phyloP scores from a whole-genome alignment of 208 protist genomes.

The Angomonas deanei region DNA sequence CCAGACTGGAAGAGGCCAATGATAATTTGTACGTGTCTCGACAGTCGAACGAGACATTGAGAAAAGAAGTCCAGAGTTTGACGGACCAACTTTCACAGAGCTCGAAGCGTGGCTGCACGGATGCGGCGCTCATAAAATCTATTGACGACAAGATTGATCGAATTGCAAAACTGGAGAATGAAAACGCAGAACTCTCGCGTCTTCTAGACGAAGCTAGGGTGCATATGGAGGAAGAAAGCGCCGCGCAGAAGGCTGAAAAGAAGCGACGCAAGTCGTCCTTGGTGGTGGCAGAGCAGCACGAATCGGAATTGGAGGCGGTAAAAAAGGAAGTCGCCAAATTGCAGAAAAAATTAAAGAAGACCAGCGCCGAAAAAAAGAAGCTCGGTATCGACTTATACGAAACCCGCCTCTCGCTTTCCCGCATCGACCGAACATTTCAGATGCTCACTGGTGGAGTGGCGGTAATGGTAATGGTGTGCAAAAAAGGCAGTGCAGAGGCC shows the following conservation, averaged over 20 bases:
- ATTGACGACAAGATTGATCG: constrained; percentile 21
- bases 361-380: constrained; percentile 15
- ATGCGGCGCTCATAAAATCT: constrained; percentile 13
- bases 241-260: background rate
- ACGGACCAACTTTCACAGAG: background rate
- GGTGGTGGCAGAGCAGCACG: constrained; percentile 8
- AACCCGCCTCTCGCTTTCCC: constrained; percentile 21
- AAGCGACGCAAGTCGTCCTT: constrained; percentile 7
- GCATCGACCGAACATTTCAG: constrained; percentile 26
- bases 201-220: constrained; percentile 31
- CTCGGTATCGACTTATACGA: constrained; percentile 27
- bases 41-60: background rate
- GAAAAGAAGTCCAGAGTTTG: background rate
- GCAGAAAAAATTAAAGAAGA: constrained; percentile 40
- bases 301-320: background rate
- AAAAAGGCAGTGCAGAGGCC: background rate
- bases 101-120: constrained; percentile 9
- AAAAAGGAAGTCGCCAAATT: constrained; percentile 33
- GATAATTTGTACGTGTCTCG: background rate
- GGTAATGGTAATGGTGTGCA: constrained; percentile 17
- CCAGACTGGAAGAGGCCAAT: background rate
- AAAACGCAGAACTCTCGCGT: constrained; percentile 39
- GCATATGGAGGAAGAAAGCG: constrained; percentile 13
- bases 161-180: constrained; percentile 18
- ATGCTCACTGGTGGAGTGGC: constrained; percentile 31